Evolutionary conservation across 495 filamentous ascomycete species (phyloP).

Genomic region (Penicillium verhagenii): DNA sequence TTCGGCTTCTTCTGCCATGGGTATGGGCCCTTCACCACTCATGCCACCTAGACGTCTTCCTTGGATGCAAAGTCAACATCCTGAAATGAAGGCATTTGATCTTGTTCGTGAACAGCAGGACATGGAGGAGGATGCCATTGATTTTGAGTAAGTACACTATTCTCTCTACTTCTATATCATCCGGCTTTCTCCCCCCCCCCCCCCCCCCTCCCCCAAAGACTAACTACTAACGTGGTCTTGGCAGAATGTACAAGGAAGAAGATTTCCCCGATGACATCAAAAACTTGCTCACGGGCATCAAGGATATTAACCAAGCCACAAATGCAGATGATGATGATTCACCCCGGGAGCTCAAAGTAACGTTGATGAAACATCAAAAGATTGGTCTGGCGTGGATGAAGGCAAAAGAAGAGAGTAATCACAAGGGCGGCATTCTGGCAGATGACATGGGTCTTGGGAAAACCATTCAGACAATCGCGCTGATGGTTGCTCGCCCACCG

Average conservation of each 20-base stretch:
- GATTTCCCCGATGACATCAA: conserved; percentile 59
- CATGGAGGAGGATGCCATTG: conserved; percentile 15
- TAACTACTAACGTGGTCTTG: conserved; percentile 7
- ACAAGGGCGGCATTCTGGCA: conserved; percentile 81
- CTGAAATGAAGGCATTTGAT: conserved; percentile 14
- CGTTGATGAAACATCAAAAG: conserved; percentile 80
- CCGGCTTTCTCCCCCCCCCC: background rate
- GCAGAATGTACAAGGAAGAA: conserved; percentile 21
- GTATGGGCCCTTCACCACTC: background rate
- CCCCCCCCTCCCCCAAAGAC: background rate
- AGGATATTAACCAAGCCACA: conserved; percentile 68
- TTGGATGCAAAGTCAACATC: conserved; percentile 11
- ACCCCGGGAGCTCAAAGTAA: conserved; percentile 66
- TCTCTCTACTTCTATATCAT: background rate
- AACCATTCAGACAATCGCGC: conserved; percentile 82
- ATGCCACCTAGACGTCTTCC: conserved; percentile 2
- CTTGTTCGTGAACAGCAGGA: conserved; percentile 20
- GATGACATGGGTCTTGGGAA: conserved; percentile 98
- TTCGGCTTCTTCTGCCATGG: background rate
- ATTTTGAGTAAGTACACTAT: conserved; percentile 20
- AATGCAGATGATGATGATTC: conserved; percentile 67
- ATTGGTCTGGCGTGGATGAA: conserved; percentile 81
- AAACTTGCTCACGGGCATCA: conserved; percentile 67
- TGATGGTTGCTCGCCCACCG: conserved; percentile 74
- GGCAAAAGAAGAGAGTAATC: conserved; percentile 71